Conservation (phyloP, 441 rosid species). For the Capsella rubella region DNA sequence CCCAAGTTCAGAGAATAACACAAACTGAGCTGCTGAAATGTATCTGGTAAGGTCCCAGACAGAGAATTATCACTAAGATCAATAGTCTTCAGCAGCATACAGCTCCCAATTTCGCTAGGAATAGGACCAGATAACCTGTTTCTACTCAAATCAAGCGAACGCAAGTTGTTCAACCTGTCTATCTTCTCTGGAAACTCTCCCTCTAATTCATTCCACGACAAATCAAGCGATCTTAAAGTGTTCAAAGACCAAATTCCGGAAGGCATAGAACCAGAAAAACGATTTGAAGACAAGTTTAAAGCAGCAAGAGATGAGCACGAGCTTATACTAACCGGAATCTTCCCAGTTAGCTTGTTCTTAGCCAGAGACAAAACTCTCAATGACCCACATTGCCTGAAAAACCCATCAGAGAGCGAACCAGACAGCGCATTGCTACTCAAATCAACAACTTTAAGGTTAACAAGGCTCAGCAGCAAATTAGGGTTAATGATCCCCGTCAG, state of each 20-base stretch:
- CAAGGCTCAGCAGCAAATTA: constrained; percentile 59
- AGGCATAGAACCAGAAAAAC: constrained; percentile 64
- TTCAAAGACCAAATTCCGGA: constrained; percentile 62
- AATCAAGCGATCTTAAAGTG: constrained; percentile 65
- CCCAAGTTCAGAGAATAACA: constrained; percentile 57
- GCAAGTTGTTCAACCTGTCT: constrained; percentile 56
- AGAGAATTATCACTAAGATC: constrained; percentile 67
- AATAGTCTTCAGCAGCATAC: constrained; percentile 58
- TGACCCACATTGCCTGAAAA: constrained; percentile 74
- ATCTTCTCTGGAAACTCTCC: constrained; percentile 58
- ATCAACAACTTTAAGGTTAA: constrained; percentile 58
- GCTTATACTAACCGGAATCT: constrained; percentile 66
- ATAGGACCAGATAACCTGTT: constrained; percentile 56
- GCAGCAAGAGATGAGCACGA: constrained; percentile 62
- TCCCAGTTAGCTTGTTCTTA: constrained; percentile 59
- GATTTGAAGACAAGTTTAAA: constrained; percentile 59
- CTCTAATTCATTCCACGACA: constrained; percentile 65
- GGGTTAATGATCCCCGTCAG: constrained; percentile 73
- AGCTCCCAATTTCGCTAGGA: constrained; percentile 67
- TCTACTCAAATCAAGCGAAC: constrained; percentile 57
- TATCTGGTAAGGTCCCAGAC: constrained; percentile 58
- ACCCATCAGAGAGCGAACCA: constrained; percentile 60
- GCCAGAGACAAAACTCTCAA: constrained; percentile 65
- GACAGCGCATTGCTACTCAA: constrained; percentile 65
- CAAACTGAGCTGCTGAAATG: constrained; percentile 63